Evolutionary conservation across 192 early-diverging fungal genomes (phyloP).

Genomic region (Coemansia pectinata): DNA sequence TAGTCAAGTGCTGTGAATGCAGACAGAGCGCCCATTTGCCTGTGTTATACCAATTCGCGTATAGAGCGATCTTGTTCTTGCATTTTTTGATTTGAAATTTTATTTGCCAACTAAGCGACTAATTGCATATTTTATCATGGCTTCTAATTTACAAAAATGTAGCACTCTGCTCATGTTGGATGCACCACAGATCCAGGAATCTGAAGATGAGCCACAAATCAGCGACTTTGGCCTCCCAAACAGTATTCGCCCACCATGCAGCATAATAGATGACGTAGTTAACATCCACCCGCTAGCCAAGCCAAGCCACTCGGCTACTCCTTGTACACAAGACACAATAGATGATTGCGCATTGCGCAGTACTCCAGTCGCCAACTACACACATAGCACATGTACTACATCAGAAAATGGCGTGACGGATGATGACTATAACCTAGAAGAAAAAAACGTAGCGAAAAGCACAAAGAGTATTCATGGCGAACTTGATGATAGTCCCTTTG

Average conservation of each 20-base stretch:
- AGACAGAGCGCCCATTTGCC: background rate
- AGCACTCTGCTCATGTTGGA: background rate
- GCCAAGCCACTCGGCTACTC: background rate
- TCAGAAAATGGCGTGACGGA: conserved; percentile 19
- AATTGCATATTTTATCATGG: background rate
- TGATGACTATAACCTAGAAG: conserved; percentile 1
- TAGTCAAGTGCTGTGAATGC: background rate
- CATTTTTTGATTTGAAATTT: background rate
- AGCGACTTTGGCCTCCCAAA: background rate
- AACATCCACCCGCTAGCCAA: background rate
- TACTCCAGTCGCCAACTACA: conserved; percentile 6
- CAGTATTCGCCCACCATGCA: background rate
- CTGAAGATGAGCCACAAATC: background rate
- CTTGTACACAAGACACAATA: conserved; percentile 1
- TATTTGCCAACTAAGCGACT: background rate
- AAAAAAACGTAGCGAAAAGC: background rate
- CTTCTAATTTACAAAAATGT: background rate
- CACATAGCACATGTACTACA: conserved; percentile 22
- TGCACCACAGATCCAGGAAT: background rate
- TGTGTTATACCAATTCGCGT: background rate
- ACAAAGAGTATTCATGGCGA: conserved; percentile 8
- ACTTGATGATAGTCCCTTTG: conserved; percentile 59
- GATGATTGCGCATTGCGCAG: conserved; percentile 1
- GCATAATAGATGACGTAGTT: no score
- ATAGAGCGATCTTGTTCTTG: background rate